phyloP scores from a whole-genome alignment of 495 filamentous ascomycete genomes.

The Aspergillus bridgeri region DNA sequence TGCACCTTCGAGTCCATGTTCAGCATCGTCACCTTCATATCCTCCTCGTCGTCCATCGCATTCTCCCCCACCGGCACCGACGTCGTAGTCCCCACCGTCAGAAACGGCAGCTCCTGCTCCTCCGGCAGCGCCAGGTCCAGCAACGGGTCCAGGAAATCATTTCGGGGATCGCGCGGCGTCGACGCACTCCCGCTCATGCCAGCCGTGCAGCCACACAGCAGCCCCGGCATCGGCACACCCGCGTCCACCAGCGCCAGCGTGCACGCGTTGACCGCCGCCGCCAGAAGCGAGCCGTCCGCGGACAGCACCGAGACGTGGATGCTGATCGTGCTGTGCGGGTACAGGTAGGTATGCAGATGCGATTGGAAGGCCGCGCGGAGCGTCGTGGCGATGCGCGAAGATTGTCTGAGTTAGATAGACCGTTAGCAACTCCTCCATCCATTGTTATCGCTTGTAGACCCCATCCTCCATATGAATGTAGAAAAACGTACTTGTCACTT shows the following conservation, averaged over 20 bases:
- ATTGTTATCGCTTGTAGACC: background rate
- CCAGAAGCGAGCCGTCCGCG: conserved; percentile 86
- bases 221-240: conserved; percentile 89
- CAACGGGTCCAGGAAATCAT: conserved; percentile 77
- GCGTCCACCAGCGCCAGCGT: conserved; percentile 93
- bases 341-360: conserved; percentile 78
- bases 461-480: background rate
- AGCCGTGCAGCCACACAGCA: conserved; percentile 82
- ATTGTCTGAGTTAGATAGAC: conserved; percentile 60
- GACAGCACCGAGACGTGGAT: conserved; percentile 84
- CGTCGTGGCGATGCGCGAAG: conserved; percentile 72
- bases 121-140: conserved; percentile 83
- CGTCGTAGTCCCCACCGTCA: conserved; percentile 81
- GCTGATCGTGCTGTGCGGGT: conserved; percentile 80
- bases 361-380: conserved; percentile 69
- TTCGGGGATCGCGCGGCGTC: conserved; percentile 47
- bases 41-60: conserved; percentile 36
- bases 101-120: conserved; percentile 83
- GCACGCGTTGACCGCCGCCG: conserved; percentile 84
- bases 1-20: conserved; percentile 83
- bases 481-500: conserved; percentile 65
- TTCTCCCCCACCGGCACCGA: conserved; percentile 37
- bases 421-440: conserved; percentile 12
- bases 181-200: conserved; percentile 68
- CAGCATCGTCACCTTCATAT: conserved; percentile 72